A percentile compares a stretch with the other conserved stretches of the same genome.
phyloP scores from a whole-genome alignment of 306 rosid genomes.

The Vigna trinervia region DNA sequence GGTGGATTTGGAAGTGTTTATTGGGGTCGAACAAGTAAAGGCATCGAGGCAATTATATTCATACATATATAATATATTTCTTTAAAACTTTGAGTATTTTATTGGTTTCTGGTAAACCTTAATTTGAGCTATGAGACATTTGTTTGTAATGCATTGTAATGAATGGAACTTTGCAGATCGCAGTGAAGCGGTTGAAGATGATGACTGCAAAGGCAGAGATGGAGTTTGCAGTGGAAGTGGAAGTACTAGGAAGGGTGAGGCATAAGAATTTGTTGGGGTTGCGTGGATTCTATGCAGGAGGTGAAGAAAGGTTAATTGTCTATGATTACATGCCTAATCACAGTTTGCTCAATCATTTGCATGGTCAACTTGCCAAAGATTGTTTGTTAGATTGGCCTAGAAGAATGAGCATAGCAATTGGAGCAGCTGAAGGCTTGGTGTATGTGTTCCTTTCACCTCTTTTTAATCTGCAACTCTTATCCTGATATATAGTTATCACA shows the following conservation, averaged over 20 bases:
- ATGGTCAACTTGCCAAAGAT: conserved; percentile 68
- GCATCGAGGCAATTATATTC: conserved; percentile 63
- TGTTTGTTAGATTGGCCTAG: conserved; percentile 75
- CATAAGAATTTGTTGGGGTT: conserved; percentile 82
- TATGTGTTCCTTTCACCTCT: conserved; percentile 48
- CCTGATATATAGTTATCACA: no score
- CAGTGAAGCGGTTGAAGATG: conserved; percentile 81
- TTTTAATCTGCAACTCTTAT: not conserved
- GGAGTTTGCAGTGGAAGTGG: conserved; percentile 98
- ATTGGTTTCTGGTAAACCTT: not conserved
- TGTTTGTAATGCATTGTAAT: not conserved
- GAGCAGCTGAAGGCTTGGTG: conserved; percentile 87
- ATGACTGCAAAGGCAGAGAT: conserved; percentile 96
- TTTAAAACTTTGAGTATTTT: not conserved
- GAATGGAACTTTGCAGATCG: conserved; percentile 63
- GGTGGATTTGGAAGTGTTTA: conserved; percentile 96
- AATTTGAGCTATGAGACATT: not conserved
- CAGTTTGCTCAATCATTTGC: conserved; percentile 83
- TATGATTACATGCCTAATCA: conserved; percentile 95
- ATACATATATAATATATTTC: conserved; percentile 9
- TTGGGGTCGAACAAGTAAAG: conserved; percentile 83
- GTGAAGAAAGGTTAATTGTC: conserved; percentile 83
- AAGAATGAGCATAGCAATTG: conserved; percentile 72
- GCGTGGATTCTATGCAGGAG: conserved; percentile 89
- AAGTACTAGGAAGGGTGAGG: conserved; percentile 88